phyloP scores from a whole-genome alignment of 2,329 filamentous ascomycete species.

The Talaromyces marneffei region DNA sequence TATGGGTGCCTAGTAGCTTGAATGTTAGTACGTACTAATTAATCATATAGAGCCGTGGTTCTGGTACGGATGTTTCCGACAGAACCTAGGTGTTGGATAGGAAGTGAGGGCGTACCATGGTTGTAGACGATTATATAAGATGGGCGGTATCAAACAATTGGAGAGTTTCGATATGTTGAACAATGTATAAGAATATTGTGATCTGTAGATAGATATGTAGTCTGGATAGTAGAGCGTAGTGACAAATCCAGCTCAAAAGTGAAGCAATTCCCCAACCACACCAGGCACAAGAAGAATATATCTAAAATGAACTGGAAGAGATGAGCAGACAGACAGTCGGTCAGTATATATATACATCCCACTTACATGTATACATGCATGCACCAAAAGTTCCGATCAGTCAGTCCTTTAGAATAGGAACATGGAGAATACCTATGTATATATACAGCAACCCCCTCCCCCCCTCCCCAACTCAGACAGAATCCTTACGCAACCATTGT shows the following conservation, averaged over 20 bases:
- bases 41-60: neutral
- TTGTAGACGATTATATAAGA: neutral
- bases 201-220: neutral
- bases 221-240: neutral
- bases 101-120: constrained; percentile 7
- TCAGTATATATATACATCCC: neutral
- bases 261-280: neutral
- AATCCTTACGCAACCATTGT: neutral
- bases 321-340: neutral
- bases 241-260: neutral
- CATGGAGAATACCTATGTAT: neutral
- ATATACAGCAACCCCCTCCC: too few relatives aligned
- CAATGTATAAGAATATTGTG: too few relatives aligned
- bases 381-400: neutral
- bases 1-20: neutral
- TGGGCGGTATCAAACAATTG: neutral
- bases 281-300: neutral
- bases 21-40: neutral
- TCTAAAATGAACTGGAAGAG: neutral
- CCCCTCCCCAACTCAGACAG: too few relatives aligned
- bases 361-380: too few relatives aligned
- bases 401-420: neutral
- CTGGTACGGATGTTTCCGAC: neutral
- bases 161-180: too few relatives aligned
- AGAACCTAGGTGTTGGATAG: neutral